These are phyloP conservation scores for Excoecaria cochinchinensis DNA, from an alignment of 345 rosid genomes.

Conservation along the genomic window DNA sequence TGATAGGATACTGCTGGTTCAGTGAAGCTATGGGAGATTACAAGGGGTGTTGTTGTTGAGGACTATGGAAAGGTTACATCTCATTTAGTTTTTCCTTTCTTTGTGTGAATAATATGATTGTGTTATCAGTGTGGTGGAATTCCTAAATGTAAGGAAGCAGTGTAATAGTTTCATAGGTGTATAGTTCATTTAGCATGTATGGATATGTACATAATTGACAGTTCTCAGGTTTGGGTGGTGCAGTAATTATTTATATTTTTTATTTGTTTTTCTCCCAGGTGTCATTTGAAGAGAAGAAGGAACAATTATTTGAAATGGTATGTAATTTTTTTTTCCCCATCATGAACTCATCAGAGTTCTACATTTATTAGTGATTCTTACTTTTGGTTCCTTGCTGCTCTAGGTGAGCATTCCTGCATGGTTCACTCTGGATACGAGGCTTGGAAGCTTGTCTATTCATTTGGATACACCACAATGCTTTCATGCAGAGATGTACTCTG, in stretches of 20 bases:
- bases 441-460: constrained; percentile 92
- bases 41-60: constrained; percentile 76
- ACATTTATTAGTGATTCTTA: constrained; percentile 15
- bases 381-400: constrained; percentile 22
- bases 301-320: constrained; percentile 96
- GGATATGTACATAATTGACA: background rate
- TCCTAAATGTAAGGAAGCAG: background rate
- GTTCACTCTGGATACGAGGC: constrained; percentile 93
- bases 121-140: background rate
- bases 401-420: constrained; percentile 99
- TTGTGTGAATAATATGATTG: background rate
- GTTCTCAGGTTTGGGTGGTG: constrained; percentile 5
- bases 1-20: constrained; percentile 85
- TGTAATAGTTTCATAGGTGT: background rate
- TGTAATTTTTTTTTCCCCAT: constrained; percentile 2
- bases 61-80: constrained; percentile 81
- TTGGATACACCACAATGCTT: constrained; percentile 99
- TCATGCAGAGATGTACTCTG: constrained; percentile 98
- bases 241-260: constrained; percentile 7
- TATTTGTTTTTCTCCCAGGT: constrained; percentile 43
- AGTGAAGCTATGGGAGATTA: constrained; percentile 96
- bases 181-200: constrained; percentile 5
- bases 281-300: constrained; percentile 89
- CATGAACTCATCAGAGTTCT: background rate
- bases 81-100: background rate